Evolutionary conservation across 352 stramenopile species (phyloP).

Genomic region (Pythium utonaiense): DNA sequence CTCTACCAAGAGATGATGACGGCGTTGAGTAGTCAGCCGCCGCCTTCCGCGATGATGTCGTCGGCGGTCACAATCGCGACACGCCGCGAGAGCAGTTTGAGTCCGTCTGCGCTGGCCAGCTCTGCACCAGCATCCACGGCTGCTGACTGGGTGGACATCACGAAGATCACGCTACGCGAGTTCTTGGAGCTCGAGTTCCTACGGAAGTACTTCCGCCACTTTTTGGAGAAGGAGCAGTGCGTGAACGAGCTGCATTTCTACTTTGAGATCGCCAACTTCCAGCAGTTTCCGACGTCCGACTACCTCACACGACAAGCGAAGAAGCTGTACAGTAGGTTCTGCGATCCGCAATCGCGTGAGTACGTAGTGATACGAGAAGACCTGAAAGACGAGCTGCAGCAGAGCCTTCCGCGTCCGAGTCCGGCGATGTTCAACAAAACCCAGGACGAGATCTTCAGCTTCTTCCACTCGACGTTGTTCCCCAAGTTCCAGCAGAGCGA

Average conservation of each 20-base stretch:
- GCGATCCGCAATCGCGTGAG: conserved; percentile 55
- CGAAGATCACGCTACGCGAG: conserved; percentile 48
- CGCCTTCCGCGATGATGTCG: neutral
- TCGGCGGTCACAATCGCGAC: conserved; percentile 4
- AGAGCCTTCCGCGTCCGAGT: conserved; percentile 33
- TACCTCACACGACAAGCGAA: conserved; percentile 62
- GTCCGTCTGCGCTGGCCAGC: neutral
- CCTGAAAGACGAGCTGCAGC: conserved; percentile 30
- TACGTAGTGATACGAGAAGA: conserved; percentile 40
- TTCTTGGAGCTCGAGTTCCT: conserved; percentile 59
- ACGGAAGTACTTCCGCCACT: conserved; percentile 57
- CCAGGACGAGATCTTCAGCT: conserved; percentile 64
- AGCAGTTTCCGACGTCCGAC: conserved; percentile 74
- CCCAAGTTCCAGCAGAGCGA: conserved; percentile 74
- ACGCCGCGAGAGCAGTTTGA: neutral
- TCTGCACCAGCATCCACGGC: neutral
- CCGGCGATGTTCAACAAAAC: conserved; percentile 70
- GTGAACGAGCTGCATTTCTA: conserved; percentile 72
- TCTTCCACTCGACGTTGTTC: conserved; percentile 63
- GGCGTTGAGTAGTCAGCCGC: conserved; percentile 5
- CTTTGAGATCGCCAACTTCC: conserved; percentile 66
- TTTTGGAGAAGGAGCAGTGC: conserved; percentile 71
- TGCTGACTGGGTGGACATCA: conserved; percentile 40
- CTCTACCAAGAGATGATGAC: conserved; percentile 44
- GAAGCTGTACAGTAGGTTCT: conserved; percentile 67